Conservation (phyloP, 495 filamentous ascomycete genomes). For the Sabuloglossum arenarium region DNA sequence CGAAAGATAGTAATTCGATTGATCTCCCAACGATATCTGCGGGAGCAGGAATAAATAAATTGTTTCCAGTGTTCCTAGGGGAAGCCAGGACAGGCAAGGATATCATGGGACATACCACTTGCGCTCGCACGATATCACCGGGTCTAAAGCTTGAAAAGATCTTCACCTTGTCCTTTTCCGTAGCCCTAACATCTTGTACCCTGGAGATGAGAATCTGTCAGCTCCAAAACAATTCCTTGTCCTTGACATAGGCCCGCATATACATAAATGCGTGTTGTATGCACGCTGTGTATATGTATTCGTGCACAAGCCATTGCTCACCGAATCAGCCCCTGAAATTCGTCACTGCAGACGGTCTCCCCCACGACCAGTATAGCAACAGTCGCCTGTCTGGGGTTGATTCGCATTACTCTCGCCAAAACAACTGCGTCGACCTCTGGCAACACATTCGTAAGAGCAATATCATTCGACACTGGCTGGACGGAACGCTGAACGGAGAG, state of each 20-base stretch:
- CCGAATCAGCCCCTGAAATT: conserved; percentile 14
- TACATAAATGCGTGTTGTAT: too few relatives aligned
- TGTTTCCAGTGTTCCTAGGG: not conserved
- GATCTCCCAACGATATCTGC: conserved; percentile 75
- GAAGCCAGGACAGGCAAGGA: not conserved
- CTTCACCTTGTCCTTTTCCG: conserved; percentile 86
- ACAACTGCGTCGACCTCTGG: conserved; percentile 64
- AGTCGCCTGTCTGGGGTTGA: conserved; percentile 61
- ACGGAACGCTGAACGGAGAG: conserved; percentile 1
- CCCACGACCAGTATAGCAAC: conserved; percentile 64
- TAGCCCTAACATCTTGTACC: conserved; percentile 77
- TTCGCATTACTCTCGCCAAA: conserved; percentile 65
- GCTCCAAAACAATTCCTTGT: not conserved
- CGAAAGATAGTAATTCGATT: conserved; percentile 78
- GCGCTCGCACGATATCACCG: conserved; percentile 78
- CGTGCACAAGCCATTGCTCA: conserved; percentile 13
- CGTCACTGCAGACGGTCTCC: conserved; percentile 23
- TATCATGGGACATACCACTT: conserved; percentile 39
- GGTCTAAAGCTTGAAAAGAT: conserved; percentile 81
- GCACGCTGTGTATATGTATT: conserved; percentile 16
- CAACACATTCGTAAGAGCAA: conserved; percentile 42
- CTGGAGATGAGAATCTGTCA: conserved; percentile 23
- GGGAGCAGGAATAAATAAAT: not conserved
- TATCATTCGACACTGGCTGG: conserved; percentile 16
- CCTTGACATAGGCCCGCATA: too few relatives aligned